phyloP scores from a whole-genome alignment of 1,284 basidiomycete species.

The Irpex sp. region DNA sequence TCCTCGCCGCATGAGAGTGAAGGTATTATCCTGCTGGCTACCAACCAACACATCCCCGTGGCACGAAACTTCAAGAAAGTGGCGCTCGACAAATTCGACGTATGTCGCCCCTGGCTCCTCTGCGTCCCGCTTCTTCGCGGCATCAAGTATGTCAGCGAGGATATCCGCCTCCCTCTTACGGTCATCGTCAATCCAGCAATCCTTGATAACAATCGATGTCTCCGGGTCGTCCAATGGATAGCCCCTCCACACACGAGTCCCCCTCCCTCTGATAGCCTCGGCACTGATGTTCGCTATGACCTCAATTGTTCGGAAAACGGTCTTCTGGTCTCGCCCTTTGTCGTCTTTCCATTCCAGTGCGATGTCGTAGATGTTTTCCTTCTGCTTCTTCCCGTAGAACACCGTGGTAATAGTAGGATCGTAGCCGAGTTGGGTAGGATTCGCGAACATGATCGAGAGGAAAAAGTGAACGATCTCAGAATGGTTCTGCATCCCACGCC shows the following conservation, averaged over 20 bases:
- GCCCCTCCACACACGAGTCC: conserved; percentile 9
- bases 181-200: not conserved
- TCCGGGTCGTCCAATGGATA: not conserved
- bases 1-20: not conserved
- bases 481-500: not conserved
- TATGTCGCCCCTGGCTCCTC: no score
- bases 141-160: not conserved
- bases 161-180: not conserved
- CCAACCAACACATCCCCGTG: not conserved
- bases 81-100: not conserved
- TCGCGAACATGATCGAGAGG: not conserved
- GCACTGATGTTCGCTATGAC: conserved; percentile 1
- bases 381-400: not conserved
- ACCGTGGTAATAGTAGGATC: not conserved
- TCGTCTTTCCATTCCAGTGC: not conserved
- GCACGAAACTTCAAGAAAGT: not conserved
- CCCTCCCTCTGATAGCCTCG: not conserved
- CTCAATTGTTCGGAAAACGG: not conserved
- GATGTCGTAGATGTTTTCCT: not conserved
- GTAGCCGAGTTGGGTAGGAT: not conserved
- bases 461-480: not conserved
- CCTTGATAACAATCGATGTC: not conserved
- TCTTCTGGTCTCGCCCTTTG: not conserved
- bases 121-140: not conserved
- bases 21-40: not conserved